Base-by-base conservation (phyloP, 2,329 filamentous ascomycete genomes). In the Cladophialophora exuberans region DNA sequence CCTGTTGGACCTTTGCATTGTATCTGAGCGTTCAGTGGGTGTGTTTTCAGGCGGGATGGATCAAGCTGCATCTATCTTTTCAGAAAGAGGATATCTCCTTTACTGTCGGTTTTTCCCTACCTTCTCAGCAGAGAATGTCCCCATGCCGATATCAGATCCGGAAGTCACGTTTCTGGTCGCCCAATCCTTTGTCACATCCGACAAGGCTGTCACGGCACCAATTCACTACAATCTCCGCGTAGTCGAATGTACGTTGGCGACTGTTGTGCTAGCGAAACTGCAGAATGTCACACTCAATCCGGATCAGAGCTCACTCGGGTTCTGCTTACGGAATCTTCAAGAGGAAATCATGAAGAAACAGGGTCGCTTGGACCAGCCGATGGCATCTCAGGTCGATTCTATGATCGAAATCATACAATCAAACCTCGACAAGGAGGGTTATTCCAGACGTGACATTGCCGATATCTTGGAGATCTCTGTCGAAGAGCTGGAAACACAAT, bases 1-100 rank as follows among this genome's bases (percentile, higher is more conserved):
- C 70, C 77, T 99, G 38, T 89, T 93, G 1, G 92, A 97, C 74
- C 80, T 97, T 47, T 92, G 94, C 18, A 93, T 99, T 63, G 90
- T 97, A 31, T 96, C 91, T 41, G 94, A 99, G 76, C 85, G 94
- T 53, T 87, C 89, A 13, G 94, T 97, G 3, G 94, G 94, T 47
- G 94, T 99, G 65, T 97, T 97, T 75, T 95, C 91, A 4, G 94
- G 94, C 72, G 94, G 89, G 52, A 97, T 99, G 94, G 94, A 99
- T 69, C 94, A 99, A 76, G 87, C 91, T 11, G 94, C 94, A 28
- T 97, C 93, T 0, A 93, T 99, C 61, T 94, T 99, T 73, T 93
- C 91, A 0, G 82, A 90, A 66, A 85, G 86, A 62, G 92, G 90
- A 46, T 89, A 88, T 33, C 91, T 94, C 7, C 83, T 97, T 38